A percentile compares a stretch with the other conserved stretches of the same genome.
phyloP scores from a whole-genome alignment of 2,329 filamentous ascomycete species.

The Sporothrix sp. region DNA sequence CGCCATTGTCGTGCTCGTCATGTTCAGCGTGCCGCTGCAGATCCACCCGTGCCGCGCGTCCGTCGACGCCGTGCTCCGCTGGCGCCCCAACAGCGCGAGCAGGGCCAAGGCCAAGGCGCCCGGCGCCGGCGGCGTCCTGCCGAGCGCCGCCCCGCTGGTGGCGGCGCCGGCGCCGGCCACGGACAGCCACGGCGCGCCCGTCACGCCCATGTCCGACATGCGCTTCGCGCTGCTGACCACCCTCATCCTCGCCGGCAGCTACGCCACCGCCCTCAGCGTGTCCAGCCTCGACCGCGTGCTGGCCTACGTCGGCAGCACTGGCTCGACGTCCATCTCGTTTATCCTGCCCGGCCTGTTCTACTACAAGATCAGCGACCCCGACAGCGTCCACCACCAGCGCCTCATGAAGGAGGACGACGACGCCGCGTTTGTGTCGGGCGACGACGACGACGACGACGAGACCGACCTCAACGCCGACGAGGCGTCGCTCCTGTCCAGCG shows the following conservation, averaged over 20 bases:
- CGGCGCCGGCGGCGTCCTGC: too few species aligned
- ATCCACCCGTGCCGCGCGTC: constrained; percentile 95
- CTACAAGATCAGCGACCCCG: constrained; percentile 92
- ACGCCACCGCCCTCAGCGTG: constrained; percentile 83
- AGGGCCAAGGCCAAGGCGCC: too few species aligned
- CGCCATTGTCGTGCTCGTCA: constrained; percentile 90
- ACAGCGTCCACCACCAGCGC: constrained; percentile 76
- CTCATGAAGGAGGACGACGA: constrained; percentile 88
- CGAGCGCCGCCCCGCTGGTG: constrained; percentile 27
- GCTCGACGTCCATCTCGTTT: constrained; percentile 91
- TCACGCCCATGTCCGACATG: constrained; percentile 66
- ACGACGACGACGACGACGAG: constrained; percentile 30
- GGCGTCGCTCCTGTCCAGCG: constrained; percentile 34
- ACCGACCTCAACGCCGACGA: constrained; percentile 27
- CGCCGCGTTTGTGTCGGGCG: constrained; percentile 40
- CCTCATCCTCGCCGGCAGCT: constrained; percentile 71
- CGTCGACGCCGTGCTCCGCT: constrained; percentile 85
- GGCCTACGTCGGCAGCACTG: constrained; percentile 90
- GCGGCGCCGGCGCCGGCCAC: constrained; percentile 20
- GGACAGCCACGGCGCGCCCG: constrained; percentile 43
- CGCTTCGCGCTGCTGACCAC: constrained; percentile 88
- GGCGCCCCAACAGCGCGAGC: constrained; percentile 60
- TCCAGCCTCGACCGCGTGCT: constrained; percentile 82
- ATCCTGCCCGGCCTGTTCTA: constrained; percentile 95
- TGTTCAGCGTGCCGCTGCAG: constrained; percentile 92